phyloP scores from a whole-genome alignment of 768 basidiomycete genomes.

The Lactarius deliciosus region DNA sequence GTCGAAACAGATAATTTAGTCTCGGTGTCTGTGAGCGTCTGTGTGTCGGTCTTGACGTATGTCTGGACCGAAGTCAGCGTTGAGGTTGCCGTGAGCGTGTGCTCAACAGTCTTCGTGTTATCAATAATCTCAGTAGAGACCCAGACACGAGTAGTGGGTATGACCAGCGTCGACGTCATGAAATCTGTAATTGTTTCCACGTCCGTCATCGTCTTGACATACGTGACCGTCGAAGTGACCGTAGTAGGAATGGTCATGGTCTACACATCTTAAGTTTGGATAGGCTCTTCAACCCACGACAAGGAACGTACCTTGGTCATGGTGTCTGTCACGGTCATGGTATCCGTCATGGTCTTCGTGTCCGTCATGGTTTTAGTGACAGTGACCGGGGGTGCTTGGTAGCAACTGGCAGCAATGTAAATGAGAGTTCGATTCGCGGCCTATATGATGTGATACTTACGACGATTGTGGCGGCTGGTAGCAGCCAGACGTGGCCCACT shows the following conservation, averaged over 20 bases:
- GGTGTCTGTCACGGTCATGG: conserved; percentile 32
- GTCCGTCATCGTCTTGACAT: conserved; percentile 30
- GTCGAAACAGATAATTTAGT: conserved; percentile 51
- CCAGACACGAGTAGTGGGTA: conserved; percentile 66
- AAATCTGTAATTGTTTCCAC: conserved; percentile 28
- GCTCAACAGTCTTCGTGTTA: conserved; percentile 54
- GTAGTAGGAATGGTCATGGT: conserved; percentile 26
- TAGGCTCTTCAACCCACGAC: neutral
- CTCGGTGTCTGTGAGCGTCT: conserved; percentile 38
- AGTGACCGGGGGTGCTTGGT: conserved; percentile 40
- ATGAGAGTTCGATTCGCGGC: neutral
- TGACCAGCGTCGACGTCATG: conserved; percentile 50
- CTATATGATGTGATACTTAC: neutral
- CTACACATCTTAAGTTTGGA: conserved; percentile 11
- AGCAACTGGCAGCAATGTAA: conserved; percentile 19
- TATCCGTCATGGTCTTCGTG: conserved; percentile 39
- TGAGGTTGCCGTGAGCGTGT: conserved; percentile 42
- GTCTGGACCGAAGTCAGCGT: conserved; percentile 55
- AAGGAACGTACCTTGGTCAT: conserved; percentile 31
- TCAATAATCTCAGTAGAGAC: conserved; percentile 52
- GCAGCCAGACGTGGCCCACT: conserved; percentile 22
- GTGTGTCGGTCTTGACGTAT: conserved; percentile 46
- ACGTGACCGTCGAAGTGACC: conserved; percentile 29
- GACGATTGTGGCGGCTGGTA: conserved; percentile 11
- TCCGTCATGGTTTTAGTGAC: conserved; percentile 43